A percentile compares a stretch with the other conserved stretches of the same genome.
phyloP scores from a whole-genome alignment of 352 stramenopile species.

The Pythium rishiriense region DNA sequence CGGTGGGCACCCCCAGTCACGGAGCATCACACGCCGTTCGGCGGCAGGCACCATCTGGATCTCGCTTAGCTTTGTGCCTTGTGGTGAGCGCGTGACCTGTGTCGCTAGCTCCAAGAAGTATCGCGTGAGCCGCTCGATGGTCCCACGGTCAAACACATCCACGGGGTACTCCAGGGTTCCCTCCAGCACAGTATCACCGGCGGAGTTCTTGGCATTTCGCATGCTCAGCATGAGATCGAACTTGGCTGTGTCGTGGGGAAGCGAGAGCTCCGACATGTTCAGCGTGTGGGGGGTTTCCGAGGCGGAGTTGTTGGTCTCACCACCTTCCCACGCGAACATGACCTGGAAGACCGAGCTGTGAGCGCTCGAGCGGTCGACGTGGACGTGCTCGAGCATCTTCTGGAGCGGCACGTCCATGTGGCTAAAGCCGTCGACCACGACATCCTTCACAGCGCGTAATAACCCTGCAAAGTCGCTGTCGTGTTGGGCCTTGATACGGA shows the following conservation, averaged over 20 bases:
- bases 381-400: slow-evolving; percentile 48
- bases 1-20: slow-evolving; percentile 29
- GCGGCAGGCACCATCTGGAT: slow-evolving; percentile 37
- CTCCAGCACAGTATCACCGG: slow-evolving; percentile 33
- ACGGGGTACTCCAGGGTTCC: slow-evolving; percentile 49
- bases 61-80: slow-evolving; percentile 19
- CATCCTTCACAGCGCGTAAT: slow-evolving; percentile 36
- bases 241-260: slow-evolving; percentile 42
- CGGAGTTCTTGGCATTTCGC: slow-evolving; percentile 15
- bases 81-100: slow-evolving; percentile 29
- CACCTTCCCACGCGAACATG: slow-evolving; percentile 59
- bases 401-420: slow-evolving; percentile 59
- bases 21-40: slow-evolving; percentile 33
- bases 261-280: slow-evolving; percentile 27
- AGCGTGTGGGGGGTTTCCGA: neutral
- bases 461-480: slow-evolving; percentile 34
- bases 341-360: slow-evolving; percentile 43
- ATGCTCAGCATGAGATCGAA: slow-evolving; percentile 74
- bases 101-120: slow-evolving; percentile 46
- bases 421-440: slow-evolving; percentile 43
- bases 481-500: slow-evolving; percentile 35
- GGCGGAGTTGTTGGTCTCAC: neutral
- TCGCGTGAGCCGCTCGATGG: slow-evolving; percentile 38
- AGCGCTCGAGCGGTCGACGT: slow-evolving; percentile 14
- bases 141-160: slow-evolving; percentile 32